Percentiles rank a stretch among this genome's conserved stretches.
phyloP scores from a whole-genome alignment of 768 basidiomycete genomes.

The Cystofilobasidium bisporidii region DNA sequence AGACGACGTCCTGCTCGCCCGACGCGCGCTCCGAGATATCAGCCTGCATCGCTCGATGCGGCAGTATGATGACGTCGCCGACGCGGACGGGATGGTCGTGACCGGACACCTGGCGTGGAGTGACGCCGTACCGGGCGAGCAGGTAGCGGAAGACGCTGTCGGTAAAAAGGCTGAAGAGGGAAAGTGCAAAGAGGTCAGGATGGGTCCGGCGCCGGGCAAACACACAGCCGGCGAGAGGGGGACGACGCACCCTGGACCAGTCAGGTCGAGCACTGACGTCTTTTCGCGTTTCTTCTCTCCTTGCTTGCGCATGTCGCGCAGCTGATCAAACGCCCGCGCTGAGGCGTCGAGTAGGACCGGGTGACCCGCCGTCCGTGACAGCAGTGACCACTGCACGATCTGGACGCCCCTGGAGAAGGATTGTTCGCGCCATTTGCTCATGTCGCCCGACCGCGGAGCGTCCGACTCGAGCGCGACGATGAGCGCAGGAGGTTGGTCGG shows the following conservation, averaged over 20 bases:
- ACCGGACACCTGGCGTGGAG: slow-evolving; percentile 11
- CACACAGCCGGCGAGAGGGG: background rate
- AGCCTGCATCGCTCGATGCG: slow-evolving; percentile 16
- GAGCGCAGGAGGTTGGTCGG: slow-evolving; percentile 2
- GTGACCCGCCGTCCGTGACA: background rate
- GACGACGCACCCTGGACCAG: background rate
- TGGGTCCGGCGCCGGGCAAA: background rate
- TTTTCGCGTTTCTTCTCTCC: background rate
- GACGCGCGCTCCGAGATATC: slow-evolving; percentile 19
- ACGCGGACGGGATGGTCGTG: slow-evolving; percentile 11
- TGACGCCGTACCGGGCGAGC: slow-evolving; percentile 17
- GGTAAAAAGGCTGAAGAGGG: background rate
- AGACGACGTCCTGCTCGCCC: slow-evolving; percentile 16
- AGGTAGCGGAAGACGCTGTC: slow-evolving; percentile 26
- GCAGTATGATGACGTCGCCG: slow-evolving; percentile 24
- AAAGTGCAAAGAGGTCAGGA: background rate
- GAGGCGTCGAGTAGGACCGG: background rate
- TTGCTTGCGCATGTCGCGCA: background rate
- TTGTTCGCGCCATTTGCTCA: slow-evolving; percentile 1
- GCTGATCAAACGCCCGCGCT: background rate
- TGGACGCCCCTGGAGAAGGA: slow-evolving; percentile 16
- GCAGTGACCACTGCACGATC: slow-evolving; percentile 9
- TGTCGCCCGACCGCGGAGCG: background rate
- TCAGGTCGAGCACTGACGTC: background rate
- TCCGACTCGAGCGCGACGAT: slow-evolving; percentile 21